phyloP scores from a whole-genome alignment of 1,284 basidiomycete species.

The Tausonia pullulans region DNA sequence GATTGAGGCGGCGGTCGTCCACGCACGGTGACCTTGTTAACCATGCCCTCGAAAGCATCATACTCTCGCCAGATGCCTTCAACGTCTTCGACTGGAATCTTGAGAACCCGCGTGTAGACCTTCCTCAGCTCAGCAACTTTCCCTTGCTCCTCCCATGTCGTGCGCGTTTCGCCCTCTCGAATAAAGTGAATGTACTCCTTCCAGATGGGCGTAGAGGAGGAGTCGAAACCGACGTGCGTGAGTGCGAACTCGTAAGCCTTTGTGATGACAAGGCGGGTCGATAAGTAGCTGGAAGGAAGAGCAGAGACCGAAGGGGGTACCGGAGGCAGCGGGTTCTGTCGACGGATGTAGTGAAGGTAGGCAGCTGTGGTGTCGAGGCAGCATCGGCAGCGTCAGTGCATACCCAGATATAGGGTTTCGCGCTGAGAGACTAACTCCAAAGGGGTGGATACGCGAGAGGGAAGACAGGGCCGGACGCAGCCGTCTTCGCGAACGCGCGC shows the following conservation, averaged over 20 bases:
- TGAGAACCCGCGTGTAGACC: conserved; percentile 84
- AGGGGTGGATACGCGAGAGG: conserved; percentile 30
- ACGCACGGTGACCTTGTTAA: conserved; percentile 76
- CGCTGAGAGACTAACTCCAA: conserved; percentile 29
- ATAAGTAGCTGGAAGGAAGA: conserved; percentile 36
- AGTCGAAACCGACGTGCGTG: conserved; percentile 68
- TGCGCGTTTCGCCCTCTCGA: conserved; percentile 61
- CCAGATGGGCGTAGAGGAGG: conserved; percentile 46
- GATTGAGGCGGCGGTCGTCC: background rate
- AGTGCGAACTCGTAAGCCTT: conserved; percentile 92
- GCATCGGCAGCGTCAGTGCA: no score
- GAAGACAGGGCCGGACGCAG: conserved; percentile 29
- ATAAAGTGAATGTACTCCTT: conserved; percentile 67
- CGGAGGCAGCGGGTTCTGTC: conserved; percentile 31
- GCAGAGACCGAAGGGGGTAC: conserved; percentile 23
- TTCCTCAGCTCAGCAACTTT: conserved; percentile 88
- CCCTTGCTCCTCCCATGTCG: conserved; percentile 90
- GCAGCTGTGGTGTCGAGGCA: conserved; percentile 23
- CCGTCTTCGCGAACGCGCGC: conserved; percentile 26
- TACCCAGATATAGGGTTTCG: background rate
- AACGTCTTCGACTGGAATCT: conserved; percentile 86
- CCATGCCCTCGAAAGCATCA: conserved; percentile 79
- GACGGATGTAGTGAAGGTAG: conserved; percentile 36
- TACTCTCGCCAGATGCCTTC: conserved; percentile 91
- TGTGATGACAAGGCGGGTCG: conserved; percentile 59